Percentiles rank a stretch among this genome's conserved stretches.
These are phyloP conservation scores for Solanum virginianum DNA, from an alignment of 257 asterid genomes.

Conservation along the genomic window DNA sequence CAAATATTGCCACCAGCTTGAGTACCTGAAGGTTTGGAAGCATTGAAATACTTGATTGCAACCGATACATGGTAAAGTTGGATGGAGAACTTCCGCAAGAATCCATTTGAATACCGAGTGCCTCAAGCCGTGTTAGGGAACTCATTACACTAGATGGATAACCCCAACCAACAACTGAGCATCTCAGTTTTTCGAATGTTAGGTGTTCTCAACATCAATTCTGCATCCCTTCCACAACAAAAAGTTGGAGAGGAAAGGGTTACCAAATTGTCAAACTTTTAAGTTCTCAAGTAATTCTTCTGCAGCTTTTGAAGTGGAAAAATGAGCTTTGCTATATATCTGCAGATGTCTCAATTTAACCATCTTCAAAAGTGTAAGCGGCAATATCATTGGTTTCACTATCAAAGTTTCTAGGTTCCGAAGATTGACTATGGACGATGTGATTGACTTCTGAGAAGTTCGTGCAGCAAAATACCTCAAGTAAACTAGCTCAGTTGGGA, in stretches of 20 bases:
- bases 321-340: not conserved
- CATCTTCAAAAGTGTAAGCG: not conserved
- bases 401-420: not conserved
- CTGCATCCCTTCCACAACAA: not conserved
- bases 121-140: not conserved
- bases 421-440: not conserved
- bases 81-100: not conserved
- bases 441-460: not conserved
- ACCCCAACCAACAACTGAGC: not conserved
- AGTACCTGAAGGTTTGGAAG: conserved; percentile 3
- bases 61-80: not conserved
- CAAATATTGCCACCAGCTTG: not conserved
- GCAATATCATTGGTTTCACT: not conserved
- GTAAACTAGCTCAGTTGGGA: not conserved
- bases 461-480: not conserved
- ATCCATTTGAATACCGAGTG: not conserved
- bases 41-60: not conserved
- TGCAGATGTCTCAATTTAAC: not conserved
- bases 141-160: not conserved
- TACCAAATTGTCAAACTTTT: not conserved
- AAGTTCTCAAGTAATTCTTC: not conserved
- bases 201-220: not conserved
- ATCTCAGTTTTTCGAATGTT: not conserved
- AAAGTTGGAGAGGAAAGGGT: not conserved
- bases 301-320: not conserved